Base-by-base conservation (phyloP, 306 rosid genomes). In the Comarum palustre region DNA sequence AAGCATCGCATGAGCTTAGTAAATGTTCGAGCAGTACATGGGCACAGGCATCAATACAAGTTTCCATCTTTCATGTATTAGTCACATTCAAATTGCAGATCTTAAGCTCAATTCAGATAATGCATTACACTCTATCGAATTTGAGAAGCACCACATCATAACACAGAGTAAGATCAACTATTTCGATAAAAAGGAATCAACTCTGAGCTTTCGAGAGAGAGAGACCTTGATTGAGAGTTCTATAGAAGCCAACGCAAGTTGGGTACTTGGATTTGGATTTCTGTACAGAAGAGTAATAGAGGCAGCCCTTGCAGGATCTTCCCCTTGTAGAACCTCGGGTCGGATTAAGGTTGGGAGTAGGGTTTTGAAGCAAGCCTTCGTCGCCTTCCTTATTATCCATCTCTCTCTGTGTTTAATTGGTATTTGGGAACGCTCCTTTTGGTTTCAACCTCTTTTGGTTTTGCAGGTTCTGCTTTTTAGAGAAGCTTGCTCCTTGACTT, bases 231-330 rank as follows among this genome's bases (percentile, higher is more conserved):
- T 78, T 73, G 57, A 87, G 90, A 50, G 90, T 82, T 76, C 58
- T 71, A 63, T 94, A 81, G 62, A 90, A 43, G 54, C 98, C 98
- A 77, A 87, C 69, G 73, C 98, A 90, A 1, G 87, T 82, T 14
- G 96, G 96, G 25, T 81, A 74, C 59, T 81, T 81, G 47, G 96
- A 85, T 81, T 88, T 87, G 75, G 90, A 79, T 80, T 85, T 92
- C 66, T 80, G 91, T 73, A 77, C 34, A 20, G 96, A 88, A 2
- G 98, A 74, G 79, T 86, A 92, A 69, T 84, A 92, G 29, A 90
- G 82, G 71, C 83, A 84, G 60, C 98, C 98, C 80, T 84, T 90
- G 73, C 96, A 92, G 15, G 98, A 85, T 74, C 82, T 90, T 46
- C 88, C 92, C 68, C 42, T 76, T 39, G 76, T 76, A 57, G 87